A percentile compares a stretch with the other conserved stretches of the same genome.
These are phyloP conservation scores for Alternaria sp. DNA, from an alignment of 2,329 filamentous ascomycete genomes.

Conservation along the genomic window DNA sequence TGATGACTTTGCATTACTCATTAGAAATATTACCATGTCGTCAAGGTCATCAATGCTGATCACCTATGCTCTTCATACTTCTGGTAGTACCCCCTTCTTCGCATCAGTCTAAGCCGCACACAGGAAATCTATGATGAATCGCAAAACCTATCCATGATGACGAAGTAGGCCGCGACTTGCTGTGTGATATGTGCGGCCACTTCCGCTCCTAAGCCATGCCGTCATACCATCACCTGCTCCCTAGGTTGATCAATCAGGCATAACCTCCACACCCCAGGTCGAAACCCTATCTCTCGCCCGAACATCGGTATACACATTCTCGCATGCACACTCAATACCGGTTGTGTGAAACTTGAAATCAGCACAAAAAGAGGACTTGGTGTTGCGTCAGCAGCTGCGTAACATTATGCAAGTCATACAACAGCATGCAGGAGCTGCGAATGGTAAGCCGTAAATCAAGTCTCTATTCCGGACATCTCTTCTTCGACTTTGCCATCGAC, in stretches of 20 bases:
- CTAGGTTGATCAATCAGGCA: not conserved
- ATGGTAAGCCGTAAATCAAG: conserved; percentile 4
- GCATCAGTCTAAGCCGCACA: not conserved
- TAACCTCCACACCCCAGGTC: not conserved
- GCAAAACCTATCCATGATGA: not conserved
- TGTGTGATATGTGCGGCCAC: not conserved
- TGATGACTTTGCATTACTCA: not conserved
- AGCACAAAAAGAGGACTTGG: not conserved
- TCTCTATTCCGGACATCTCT: not conserved
- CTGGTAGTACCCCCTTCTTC: not conserved
- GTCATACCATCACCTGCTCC: conserved; percentile 2
- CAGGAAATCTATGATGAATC: not conserved
- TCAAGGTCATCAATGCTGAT: not conserved
- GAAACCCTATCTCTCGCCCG: conserved; percentile 4
- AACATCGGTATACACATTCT: conserved; percentile 8
- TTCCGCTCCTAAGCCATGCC: conserved; percentile 2
- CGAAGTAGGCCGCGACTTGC: not conserved
- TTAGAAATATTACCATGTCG: not conserved
- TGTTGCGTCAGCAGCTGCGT: conserved; percentile 17
- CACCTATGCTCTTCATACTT: not conserved
- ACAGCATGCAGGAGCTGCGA: conserved; percentile 5
- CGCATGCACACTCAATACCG: not conserved
- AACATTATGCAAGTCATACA: conserved; percentile 17
- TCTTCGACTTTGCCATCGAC: not conserved
- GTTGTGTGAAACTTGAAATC: conserved; percentile 1